Base-by-base conservation (phyloP, 108 stramenopile genomes). In the Epipyxis sp. region DNA sequence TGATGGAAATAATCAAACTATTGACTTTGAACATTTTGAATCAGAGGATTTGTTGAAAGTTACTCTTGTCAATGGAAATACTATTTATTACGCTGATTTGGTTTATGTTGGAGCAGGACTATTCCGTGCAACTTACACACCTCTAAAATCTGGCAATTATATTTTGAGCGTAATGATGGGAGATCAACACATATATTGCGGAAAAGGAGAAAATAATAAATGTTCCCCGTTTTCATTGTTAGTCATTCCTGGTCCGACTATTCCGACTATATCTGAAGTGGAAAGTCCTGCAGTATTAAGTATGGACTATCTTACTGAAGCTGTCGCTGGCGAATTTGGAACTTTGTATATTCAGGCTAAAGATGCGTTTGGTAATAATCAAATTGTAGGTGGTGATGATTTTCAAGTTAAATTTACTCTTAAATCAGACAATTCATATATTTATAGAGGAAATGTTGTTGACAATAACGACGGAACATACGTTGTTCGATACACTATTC, bases 331-430 rank as follows among this genome's bases (percentile, higher is more conserved):
- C 27, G 86, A 88, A 41, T 80, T 69, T 40, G 90, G 89, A 6
- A 83, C 62, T 77, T 87, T 92, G 76, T 77, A 76, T 16, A 84
- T 93, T 44, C 89, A 91, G 67, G 88, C 93, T 41, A 91, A 91
- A 79, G 93, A 93, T 83, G 79, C 91, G 0, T 92, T 83, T 81
- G 91, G 91, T 1, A 93, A 93, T 86, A 87, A 90, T 77, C 85
- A 71, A 0, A 27, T 43, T 30, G 43, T 44, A 10, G 91, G 91
- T 16, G 92, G 91, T 35, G 91, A 93, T 44, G 85, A 72, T 40
- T 78, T 91, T 29, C 42, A 69, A 27, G 91, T 82, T 0, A n/a
- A 29, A 20, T 83, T 90, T 65, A 65, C 76, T 76, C 59, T 61
- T 71, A 3, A 1, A 0, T 59, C 59, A 1, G 74, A 79, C 58